phyloP scores from a whole-genome alignment of 257 asterid species.

The Pogostemon cablin region DNA sequence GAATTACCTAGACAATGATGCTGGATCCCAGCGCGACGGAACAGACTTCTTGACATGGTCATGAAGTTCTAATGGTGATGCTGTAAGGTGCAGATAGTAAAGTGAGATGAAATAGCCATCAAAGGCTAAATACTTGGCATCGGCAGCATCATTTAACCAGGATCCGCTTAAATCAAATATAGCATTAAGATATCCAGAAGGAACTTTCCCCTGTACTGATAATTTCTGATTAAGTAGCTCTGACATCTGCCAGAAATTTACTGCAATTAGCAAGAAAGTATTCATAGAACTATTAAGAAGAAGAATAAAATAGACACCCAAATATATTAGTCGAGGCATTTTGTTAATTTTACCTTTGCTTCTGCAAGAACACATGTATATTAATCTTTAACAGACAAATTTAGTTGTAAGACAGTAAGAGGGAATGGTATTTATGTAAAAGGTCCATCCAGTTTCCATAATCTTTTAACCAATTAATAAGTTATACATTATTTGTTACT shows the following conservation, averaged over 20 bases:
- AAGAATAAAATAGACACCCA: not conserved
- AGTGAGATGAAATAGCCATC: conserved; percentile 95
- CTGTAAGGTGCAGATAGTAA: conserved; percentile 81
- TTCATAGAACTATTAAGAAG: conserved; percentile 9
- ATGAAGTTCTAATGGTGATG: conserved; percentile 80
- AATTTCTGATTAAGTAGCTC: conserved; percentile 92
- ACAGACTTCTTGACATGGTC: conserved; percentile 92
- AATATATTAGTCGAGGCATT: not conserved
- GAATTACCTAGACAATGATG: conserved; percentile 77
- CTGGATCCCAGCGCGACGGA: conserved; percentile 95
- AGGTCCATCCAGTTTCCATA: not conserved
- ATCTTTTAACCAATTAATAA: conserved; percentile 7
- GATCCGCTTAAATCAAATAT: conserved; percentile 87
- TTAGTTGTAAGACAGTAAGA: not conserved
- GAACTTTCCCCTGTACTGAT: conserved; percentile 89
- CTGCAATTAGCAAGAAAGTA: conserved; percentile 31
- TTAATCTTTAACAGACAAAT: conserved; percentile 2
- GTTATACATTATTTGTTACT: not conserved
- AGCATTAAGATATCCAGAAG: conserved; percentile 90
- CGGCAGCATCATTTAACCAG: conserved; percentile 92
- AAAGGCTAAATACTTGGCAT: conserved; percentile 79
- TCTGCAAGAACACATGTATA: conserved; percentile 1
- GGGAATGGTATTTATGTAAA: not conserved
- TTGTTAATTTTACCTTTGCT: conserved; percentile 2
- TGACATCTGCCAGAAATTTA: conserved; percentile 74